Evolutionary conservation across 345 rosid genomes (phyloP), one percentile per base, ranked within the genome.

Genomic region (Heritiera fomes): DNA sequence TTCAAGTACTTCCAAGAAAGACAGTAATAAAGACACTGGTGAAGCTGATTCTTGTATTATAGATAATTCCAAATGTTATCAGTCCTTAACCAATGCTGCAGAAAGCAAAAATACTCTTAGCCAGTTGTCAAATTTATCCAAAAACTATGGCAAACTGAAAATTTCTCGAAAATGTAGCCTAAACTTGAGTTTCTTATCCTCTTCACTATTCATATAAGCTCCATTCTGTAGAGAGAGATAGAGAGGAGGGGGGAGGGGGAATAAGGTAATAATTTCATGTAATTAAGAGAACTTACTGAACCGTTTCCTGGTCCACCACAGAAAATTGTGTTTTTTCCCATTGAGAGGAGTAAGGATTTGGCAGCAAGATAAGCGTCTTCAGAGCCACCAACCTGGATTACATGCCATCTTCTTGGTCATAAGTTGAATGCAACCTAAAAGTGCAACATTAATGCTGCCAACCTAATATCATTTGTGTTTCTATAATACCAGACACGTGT

Each of bases 291-390:
- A 83, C 97, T 87, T 91, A 93, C 99, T 23, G 99, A 87, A 65
- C 99, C 99, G 80, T 87, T 95, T 87, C 98, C 99, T 65, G 94
- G 85, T 86, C 91, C 96, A 73, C 98, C 99, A 83, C 99, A 95
- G 70, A 90, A 95, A 52, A 92, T 89, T 50, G 93, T 45, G 78
- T 82, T 91, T 86, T 81, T 89, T 1, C 97, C 99, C 99, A 95
- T 93, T 12, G 98, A 83, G 15, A 88, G 87, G 75, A 95, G 87
- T 79, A 95, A 80, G 63, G 91, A 88, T 80, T 80, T 89, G 47
- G 97, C 97, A 52, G 89, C 87, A 66, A 85, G 82, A 87, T 87
- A 93, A 43, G 95, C 98, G 34, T 83, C 90, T 85, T 92, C 85
- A 7, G 91, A 81, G 76, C 99, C 99, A 82, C 98, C 99, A 87